A percentile compares a stretch with the other conserved stretches of the same genome.
phyloP scores from a whole-genome alignment of 192 early-diverging fungal genomes.

The Umbelopsis ramanniana region DNA sequence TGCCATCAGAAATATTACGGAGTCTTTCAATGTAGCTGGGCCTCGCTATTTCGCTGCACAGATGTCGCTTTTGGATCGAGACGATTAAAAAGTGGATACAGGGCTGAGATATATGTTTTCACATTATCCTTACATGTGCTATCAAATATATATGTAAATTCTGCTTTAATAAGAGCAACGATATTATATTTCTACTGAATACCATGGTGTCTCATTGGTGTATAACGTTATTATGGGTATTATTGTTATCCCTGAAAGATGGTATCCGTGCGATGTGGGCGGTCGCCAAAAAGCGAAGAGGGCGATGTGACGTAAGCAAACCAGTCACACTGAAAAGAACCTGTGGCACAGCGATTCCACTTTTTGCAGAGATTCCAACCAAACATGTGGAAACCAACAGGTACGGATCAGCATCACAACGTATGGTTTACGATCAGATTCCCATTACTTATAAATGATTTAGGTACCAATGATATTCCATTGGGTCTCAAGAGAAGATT shows the following conservation, averaged over 20 bases:
- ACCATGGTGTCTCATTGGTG: too few relatives aligned
- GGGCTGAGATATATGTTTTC: too few relatives aligned
- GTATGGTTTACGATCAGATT: too few relatives aligned
- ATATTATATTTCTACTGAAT: too few relatives aligned
- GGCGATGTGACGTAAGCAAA: conserved; percentile 11
- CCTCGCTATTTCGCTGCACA: conserved; percentile 27
- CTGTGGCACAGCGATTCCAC: neutral
- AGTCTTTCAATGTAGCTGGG: conserved; percentile 38
- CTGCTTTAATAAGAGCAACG: too few relatives aligned
- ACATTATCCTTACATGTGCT: too few relatives aligned
- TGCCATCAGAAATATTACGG: conserved; percentile 33
- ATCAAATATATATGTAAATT: too few relatives aligned
- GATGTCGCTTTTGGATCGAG: neutral
- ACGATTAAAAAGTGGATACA: neutral
- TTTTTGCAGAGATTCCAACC: neutral
- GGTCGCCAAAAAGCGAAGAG: too few relatives aligned
- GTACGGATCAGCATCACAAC: neutral
- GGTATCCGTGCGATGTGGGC: too few relatives aligned
- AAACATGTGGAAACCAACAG: conserved; percentile 34
- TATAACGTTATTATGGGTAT: too few relatives aligned
- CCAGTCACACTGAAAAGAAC: conserved; percentile 3
- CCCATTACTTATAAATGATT: neutral
- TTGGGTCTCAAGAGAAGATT: conserved; percentile 25
- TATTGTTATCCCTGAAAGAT: too few relatives aligned
- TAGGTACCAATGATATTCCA: conserved; percentile 37